Evolutionary conservation across 2,329 filamentous ascomycete species (phyloP), one percentile per base, ranked within the genome.

Genomic region (Didymella pinodella): DNA sequence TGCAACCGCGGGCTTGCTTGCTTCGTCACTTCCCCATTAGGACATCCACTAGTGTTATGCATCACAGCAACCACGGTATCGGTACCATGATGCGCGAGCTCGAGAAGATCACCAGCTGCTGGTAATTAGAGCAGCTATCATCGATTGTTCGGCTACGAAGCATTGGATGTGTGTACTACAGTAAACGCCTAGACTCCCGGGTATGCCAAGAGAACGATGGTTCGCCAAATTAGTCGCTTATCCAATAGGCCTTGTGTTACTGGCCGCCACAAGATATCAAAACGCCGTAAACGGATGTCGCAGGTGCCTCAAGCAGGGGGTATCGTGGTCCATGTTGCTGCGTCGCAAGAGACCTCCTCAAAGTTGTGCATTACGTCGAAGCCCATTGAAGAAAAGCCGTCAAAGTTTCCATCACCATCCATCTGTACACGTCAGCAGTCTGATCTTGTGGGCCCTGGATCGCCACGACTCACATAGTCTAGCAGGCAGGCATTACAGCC

Each of bases 361-460:
- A 93, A 96, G 40, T 85, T 88, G 77, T 94, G 90, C 62, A 93
- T 79, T 44, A 91, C 85, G 63, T 87, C 87, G 71, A 96, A 96
- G 1, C 92, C 92, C 89, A 96, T 92, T 0, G 86, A 87, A 54
- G 88, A 83, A 58, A 96, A 80, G 34, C 88, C 87, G 74, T 95
- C 91, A 63, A 87, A 86, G 47, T 87, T 86, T 52, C 90, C 89
- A 70, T 93, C 90, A 16, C 85, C 85, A 61, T 88, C 86, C 75
- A 89, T 88, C 89, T 91, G 66, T 18, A 34, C 52, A 73, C 63
- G 73, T 80, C 64, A 77, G 70, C 64, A 54, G 54, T 11, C 47
- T 22, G 20, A n/a, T 44, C 58, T 59, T 12, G 34, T 41, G 34
- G 47, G 1, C 16, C 14, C 8, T 18, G 10, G n/a, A 18, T 20